Conservation (phyloP, 192 early-diverging fungal genomes). For the Umbelopsis sp. region DNA sequence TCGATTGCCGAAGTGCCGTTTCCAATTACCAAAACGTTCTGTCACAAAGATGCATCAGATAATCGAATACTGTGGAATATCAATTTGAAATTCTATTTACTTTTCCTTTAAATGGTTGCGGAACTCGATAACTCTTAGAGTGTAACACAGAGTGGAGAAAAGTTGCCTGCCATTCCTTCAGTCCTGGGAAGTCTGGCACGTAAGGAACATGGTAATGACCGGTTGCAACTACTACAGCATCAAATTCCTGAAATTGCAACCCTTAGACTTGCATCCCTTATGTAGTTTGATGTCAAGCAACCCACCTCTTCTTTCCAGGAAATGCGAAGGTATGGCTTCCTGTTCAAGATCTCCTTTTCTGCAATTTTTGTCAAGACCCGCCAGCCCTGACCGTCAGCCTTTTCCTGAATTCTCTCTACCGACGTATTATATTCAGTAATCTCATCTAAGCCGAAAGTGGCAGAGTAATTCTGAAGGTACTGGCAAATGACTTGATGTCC, state of each 20-base stretch:
- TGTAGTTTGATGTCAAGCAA: neutral
- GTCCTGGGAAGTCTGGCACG: constrained; percentile 44
- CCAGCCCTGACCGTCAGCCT: constrained; percentile 7
- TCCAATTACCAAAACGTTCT: constrained; percentile 51
- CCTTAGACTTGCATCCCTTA: neutral
- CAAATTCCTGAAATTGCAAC: constrained; percentile 26
- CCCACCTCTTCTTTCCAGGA: constrained; percentile 20
- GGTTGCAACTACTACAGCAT: constrained; percentile 45
- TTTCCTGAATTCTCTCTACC: constrained; percentile 19
- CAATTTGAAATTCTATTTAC: neutral
- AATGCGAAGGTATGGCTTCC: neutral
- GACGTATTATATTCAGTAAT: constrained; percentile 26
- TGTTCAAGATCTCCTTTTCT: neutral
- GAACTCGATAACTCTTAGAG: constrained; percentile 25
- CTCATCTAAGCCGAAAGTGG: constrained; percentile 6
- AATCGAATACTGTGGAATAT: neutral
- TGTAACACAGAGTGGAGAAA: constrained; percentile 20
- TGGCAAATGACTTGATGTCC: constrained; percentile 14
- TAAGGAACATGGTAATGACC: constrained; percentile 44
- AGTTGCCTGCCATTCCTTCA: constrained; percentile 20
- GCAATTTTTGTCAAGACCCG: constrained; percentile 18
- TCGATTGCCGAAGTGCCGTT: constrained; percentile 47
- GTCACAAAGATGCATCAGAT: neutral
- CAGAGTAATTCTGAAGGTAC: constrained; percentile 25
- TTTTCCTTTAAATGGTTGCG: constrained; percentile 24